These are phyloP conservation scores for Ceratobasidium sp. DNA, from an alignment of 1,284 basidiomycete species.

Conservation along the genomic window DNA sequence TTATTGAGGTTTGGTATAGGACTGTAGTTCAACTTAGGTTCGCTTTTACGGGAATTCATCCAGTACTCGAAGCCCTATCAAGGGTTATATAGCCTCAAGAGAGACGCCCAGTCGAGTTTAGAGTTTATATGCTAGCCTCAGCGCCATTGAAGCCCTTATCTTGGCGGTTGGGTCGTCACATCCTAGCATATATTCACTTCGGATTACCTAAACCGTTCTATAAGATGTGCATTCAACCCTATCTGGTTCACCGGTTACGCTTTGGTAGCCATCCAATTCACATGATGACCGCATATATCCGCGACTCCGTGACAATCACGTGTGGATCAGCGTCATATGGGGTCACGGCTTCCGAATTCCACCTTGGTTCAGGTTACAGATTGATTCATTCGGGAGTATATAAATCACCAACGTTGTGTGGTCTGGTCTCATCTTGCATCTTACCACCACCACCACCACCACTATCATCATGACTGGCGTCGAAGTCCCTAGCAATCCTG, in stretches of 20 bases:
- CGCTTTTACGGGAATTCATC: too few relatives aligned
- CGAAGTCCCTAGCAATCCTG: conserved; percentile 41
- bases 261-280: background rate
- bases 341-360: conserved; percentile 21
- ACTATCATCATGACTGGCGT: conserved; percentile 34
- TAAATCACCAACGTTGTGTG: background rate
- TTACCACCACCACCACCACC: conserved; percentile 11
- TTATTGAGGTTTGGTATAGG: too few relatives aligned
- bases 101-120: too few relatives aligned
- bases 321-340: conserved; percentile 12
- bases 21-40: too few relatives aligned
- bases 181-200: too few relatives aligned
- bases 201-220: too few relatives aligned
- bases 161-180: too few relatives aligned
- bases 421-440: too few relatives aligned
- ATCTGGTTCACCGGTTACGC: background rate
- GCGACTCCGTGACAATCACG: conserved; percentile 15
- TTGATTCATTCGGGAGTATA: background rate
- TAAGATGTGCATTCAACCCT: background rate
- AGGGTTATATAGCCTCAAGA: too few relatives aligned
- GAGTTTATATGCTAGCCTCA: too few relatives aligned
- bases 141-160: too few relatives aligned
- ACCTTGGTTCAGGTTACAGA: conserved; percentile 19
- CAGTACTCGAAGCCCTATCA: too few relatives aligned
- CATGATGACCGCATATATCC: conserved; percentile 25